Base-by-base conservation (phyloP, 2,329 filamentous ascomycete species). In the Ascochyta clinopodiicola region DNA sequence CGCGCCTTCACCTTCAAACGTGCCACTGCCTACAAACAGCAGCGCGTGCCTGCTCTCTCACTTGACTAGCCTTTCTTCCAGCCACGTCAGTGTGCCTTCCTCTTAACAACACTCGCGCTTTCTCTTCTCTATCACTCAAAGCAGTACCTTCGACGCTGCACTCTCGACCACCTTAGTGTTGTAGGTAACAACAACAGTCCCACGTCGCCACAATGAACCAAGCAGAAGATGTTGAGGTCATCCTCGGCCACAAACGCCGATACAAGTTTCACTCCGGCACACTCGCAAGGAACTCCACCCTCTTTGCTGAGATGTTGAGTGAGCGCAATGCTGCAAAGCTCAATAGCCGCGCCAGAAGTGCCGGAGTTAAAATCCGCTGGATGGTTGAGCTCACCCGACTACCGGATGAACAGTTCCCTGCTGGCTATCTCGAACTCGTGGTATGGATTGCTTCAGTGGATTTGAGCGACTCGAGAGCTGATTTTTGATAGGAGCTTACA, bases 231-330 rank as follows among this genome's bases (percentile, higher is more conserved):
- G 72, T 76, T 9, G 62, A 69, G 35, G 49, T 77, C 27, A 59
- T 70, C 12, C 68, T 77, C 19, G 59, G 67, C 15, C 66, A 69
- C 34, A 51, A 68, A 15, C 64, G 62, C 17, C 61, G 57, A 37
- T 72, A 74, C 58, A 66, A 66, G 25, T 72, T 76, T 24, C 74
- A 77, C 51, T 67, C 73, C 7, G 67, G 69, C 39, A 70, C 70
- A 12, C 61, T 77, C 6, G 69, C 70, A 19, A 67, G 73, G 37
- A 70, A 63, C 59, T 70, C 64, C 2, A 67, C 69, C 0, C 61
- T 71, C 17, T 70, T 77, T 42, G 62, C 66, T 0, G 59, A 65
- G 12, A 40, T 72, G 36, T 61, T 77, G 19, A 73, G 65, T 4
- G 68, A 74, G 38, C 61, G 59, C 2, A 62, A 66, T 24, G 73